phyloP scores from a whole-genome alignment of 192 early-diverging fungal species.

The Hyaloraphidium curvatum region DNA sequence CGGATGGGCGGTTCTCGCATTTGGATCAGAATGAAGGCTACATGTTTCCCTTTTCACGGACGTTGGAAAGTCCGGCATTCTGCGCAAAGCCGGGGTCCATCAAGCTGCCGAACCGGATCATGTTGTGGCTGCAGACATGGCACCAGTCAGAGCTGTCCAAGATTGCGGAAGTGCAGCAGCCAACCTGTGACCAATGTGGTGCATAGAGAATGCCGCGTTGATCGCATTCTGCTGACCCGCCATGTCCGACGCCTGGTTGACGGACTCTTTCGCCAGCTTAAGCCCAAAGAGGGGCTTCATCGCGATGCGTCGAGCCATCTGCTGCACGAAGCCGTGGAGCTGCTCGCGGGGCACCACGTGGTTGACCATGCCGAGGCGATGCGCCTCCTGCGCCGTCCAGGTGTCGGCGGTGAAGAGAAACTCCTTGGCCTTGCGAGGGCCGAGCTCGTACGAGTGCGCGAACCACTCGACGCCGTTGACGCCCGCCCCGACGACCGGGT shows the following conservation, averaged over 20 bases:
- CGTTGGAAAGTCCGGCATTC: too few relatives aligned
- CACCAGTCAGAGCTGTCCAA: too few relatives aligned
- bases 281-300: neutral
- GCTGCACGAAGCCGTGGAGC: neutral
- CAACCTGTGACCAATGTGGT: neutral
- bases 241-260: neutral
- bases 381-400: conserved; percentile 1
- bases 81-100: too few relatives aligned
- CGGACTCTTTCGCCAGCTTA: neutral
- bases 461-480: conserved; percentile 3
- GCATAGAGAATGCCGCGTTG: neutral
- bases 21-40: neutral
- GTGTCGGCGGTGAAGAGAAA: conserved; percentile 4
- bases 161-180: too few relatives aligned
- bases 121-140: too few relatives aligned
- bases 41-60: neutral
- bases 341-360: neutral
- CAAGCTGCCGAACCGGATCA: too few relatives aligned
- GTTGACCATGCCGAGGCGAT: conserved; percentile 1
- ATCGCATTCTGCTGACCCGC: neutral
- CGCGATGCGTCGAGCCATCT: neutral
- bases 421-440: conserved; percentile 2
- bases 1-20: neutral
- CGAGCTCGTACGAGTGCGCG: neutral
- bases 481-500: neutral